Evolutionary conservation across 1,139 yeast genomes (phyloP).

Genomic region (Pichia inconspicua): DNA sequence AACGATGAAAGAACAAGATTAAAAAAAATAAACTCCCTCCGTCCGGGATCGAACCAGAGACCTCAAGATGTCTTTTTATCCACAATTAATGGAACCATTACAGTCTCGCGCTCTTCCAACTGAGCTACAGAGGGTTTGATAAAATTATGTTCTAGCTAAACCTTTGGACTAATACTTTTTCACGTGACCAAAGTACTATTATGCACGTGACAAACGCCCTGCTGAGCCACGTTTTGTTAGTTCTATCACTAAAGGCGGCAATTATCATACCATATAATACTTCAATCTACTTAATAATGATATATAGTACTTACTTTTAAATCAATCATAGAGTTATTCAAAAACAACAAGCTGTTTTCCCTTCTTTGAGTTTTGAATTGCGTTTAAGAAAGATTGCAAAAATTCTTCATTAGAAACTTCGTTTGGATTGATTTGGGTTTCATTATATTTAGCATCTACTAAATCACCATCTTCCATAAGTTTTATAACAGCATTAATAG

Average conservation of each 20-base stretch:
- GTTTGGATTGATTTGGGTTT: constrained; percentile 36
- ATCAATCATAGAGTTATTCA: constrained; percentile 1
- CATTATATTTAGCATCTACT: constrained; percentile 52
- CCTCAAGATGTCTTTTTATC: constrained; percentile 13
- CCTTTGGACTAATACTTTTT: too few species aligned
- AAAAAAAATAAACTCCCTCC: constrained; percentile 11
- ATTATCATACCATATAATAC: too few species aligned
- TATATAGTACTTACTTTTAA: too few species aligned
- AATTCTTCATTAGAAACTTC: constrained; percentile 43
- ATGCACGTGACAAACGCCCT: not conserved
- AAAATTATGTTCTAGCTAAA: too few species aligned
- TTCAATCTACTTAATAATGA: too few species aligned
- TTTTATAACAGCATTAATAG: constrained; percentile 53
- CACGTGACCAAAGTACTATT: not conserved
- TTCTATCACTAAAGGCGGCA: too few species aligned
- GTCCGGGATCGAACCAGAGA: constrained; percentile 17
- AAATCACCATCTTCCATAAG: constrained; percentile 60
- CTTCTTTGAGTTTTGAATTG: constrained; percentile 25
- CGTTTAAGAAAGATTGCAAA: constrained; percentile 43
- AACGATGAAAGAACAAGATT: too few species aligned
- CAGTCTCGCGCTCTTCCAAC: constrained; percentile 17
- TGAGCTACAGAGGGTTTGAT: constrained; percentile 14
- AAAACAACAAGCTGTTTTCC: constrained; percentile 26
- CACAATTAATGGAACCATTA: constrained; percentile 1
- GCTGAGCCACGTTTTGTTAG: too few species aligned